Base-by-base conservation (phyloP, 768 basidiomycete species). In the Crassisporium funariophilum region DNA sequence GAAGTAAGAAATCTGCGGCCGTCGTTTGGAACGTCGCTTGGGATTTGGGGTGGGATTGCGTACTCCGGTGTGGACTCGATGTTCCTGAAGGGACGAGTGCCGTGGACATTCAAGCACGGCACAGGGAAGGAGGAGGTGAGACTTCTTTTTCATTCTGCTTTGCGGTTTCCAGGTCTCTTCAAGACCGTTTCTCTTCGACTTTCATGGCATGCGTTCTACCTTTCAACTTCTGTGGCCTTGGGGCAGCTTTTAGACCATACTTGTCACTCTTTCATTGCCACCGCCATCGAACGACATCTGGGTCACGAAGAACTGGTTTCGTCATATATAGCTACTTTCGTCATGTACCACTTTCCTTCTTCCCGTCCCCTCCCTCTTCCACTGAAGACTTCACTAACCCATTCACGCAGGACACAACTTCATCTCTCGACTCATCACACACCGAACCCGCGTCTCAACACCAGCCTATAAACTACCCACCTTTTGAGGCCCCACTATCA, bases 1-100 rank as follows among this genome's bases (percentile, higher is more conserved):
- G 91, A 95, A 67, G 89, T 98, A 21, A 79, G 95, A 29, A 99
- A 99, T 69, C 55, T 98, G 37, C 81, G 95, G 6, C 93, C 93
- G 4, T 88, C 86, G 20, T 99, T 98, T 77, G 81, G 81, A 51
- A 86, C 86, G 0, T 64, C 74, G 0, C 67, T 97, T 11, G 94
- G 95, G 1, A 67, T 94, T 21, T 87, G 78, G 76, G 95, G 95
- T 12, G 95, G 95, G 6, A 79, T 98, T 15, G 69, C 77, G 3
- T 98, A 97, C 65, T 90, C 91, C 1, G 95, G 95, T 1, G 49
- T 98, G 41, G 97, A 98, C 61, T 82, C 86, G 8, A 67, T 97
- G 27, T 64, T 99, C 38, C 69, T 98, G 45, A 88, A 81, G 54
- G 97, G 97, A 2, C 74, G 87, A 12, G 84, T 84, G 0, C 94